Evolutionary conservation across 345 rosid genomes (phyloP).

Genomic region (Litchi chinensis): DNA sequence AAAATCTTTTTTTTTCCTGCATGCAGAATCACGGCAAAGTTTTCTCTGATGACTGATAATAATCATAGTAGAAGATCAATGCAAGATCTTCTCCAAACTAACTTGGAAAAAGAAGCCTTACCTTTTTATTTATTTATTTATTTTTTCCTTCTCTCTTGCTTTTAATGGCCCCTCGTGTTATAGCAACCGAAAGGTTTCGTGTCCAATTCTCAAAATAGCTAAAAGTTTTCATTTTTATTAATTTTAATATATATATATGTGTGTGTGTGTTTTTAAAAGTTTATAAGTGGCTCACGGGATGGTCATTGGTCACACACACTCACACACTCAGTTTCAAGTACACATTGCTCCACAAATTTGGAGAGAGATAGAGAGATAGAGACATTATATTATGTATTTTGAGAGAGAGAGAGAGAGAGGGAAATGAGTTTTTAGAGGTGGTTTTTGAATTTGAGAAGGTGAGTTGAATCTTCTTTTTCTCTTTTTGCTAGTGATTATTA

Average conservation of each 20-base stretch:
- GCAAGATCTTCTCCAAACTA: slow-evolving; percentile 35
- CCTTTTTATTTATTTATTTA: slow-evolving; percentile 29
- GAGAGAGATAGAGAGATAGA: slow-evolving; percentile 1
- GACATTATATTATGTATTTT: slow-evolving; percentile 14
- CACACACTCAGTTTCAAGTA: slow-evolving; percentile 8
- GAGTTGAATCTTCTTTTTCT: slow-evolving; percentile 15
- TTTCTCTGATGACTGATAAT: slow-evolving; percentile 18
- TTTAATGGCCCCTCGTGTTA: not conserved
- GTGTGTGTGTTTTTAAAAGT: not conserved
- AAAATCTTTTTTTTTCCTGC: slow-evolving; percentile 3
- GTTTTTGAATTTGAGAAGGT: slow-evolving; percentile 39
- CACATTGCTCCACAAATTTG: slow-evolving; percentile 44
- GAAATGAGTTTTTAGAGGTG: slow-evolving; percentile 2
- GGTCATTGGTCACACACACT: not conserved
- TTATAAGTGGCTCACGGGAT: not conserved
- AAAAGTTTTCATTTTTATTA: not conserved
- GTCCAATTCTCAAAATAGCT: not conserved
- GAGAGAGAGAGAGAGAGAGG: slow-evolving; percentile 16
- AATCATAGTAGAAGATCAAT: slow-evolving; percentile 28
- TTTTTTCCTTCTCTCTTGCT: not conserved
- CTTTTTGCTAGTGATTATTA: slow-evolving; percentile 6
- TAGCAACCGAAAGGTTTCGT: slow-evolving; percentile 17
- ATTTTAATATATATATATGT: not conserved
- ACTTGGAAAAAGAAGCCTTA: slow-evolving; percentile 29
- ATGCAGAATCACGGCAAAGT: slow-evolving; percentile 33